Evolutionary conservation across 2,329 filamentous ascomycete species (phyloP).

Genomic region (Colletotrichum scovillei): DNA sequence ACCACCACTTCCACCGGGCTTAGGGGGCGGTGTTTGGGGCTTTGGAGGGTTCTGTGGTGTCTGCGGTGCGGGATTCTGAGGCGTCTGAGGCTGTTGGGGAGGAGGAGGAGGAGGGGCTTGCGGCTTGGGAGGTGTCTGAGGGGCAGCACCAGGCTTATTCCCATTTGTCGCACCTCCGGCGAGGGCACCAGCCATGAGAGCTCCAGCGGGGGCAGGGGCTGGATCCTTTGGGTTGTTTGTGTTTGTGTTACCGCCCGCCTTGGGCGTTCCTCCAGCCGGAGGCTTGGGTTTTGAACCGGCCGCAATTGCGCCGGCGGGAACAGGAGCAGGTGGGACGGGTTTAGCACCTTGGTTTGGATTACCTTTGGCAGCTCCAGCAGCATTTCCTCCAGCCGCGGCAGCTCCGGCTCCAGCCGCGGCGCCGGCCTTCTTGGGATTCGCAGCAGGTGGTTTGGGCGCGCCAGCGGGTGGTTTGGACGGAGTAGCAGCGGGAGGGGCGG

Average conservation of each 20-base stretch:
- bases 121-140: not conserved
- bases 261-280: not conserved
- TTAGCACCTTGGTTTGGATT: conserved; percentile 1
- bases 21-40: not conserved
- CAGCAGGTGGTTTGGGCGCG: not conserved
- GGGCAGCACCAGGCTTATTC: not conserved
- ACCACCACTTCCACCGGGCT: not conserved
- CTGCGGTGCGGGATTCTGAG: conserved; percentile 1
- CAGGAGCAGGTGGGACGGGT: conserved; percentile 12
- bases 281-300: not conserved
- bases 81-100: not conserved
- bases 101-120: not conserved
- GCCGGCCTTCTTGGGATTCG: conserved; percentile 18
- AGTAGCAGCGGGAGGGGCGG: not conserved
- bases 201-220: conserved; percentile 14
- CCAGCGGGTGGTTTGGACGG: not conserved
- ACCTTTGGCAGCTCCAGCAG: conserved; percentile 17
- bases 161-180: conserved; percentile 1
- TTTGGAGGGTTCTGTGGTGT: not conserved
- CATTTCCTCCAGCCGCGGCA: conserved; percentile 3
- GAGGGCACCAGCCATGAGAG: conserved; percentile 22
- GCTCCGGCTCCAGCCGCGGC: not conserved
- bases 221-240: not conserved
- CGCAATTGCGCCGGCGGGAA: not conserved
- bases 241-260: not conserved